A percentile compares a stretch with the other conserved stretches of the same genome.
Conservation (phyloP, 1,139 yeast genomes). For the Magnusiomyces suaveolens region DNA sequence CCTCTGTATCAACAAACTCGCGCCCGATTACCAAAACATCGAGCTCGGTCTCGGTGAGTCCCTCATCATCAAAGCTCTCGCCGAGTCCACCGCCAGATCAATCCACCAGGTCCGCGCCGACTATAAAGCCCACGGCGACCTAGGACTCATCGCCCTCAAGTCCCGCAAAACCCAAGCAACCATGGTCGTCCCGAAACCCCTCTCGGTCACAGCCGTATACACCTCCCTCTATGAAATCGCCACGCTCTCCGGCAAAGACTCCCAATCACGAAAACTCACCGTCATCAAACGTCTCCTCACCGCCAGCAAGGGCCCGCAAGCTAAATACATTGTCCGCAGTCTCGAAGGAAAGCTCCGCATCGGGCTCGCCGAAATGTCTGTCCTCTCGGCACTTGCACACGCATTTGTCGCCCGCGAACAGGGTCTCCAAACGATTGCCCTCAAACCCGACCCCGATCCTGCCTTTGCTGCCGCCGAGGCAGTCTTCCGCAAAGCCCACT, state of each 20-base stretch:
- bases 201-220: constrained; percentile 67
- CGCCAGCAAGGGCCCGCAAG: constrained; percentile 80
- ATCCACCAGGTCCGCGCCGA: constrained; percentile 60
- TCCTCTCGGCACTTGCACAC: constrained; percentile 71
- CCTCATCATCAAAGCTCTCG: constrained; percentile 72
- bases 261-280: constrained; percentile 67
- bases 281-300: constrained; percentile 76
- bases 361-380: constrained; percentile 90
- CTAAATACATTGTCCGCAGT: constrained; percentile 81
- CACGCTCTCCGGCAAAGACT: constrained; percentile 65
- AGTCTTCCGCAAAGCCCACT: constrained; percentile 70
- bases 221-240: constrained; percentile 70
- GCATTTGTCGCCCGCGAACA: constrained; percentile 60
- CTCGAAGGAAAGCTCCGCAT: constrained; percentile 88
- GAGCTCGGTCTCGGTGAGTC: constrained; percentile 93
- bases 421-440: constrained; percentile 18
- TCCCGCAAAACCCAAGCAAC: constrained; percentile 81
- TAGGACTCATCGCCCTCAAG: constrained; percentile 79
- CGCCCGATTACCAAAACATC: constrained; percentile 92
- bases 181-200: constrained; percentile 83
- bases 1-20: constrained; percentile 74
- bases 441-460: too few species aligned
- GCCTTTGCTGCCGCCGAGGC: constrained; percentile 55
- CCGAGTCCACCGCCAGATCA: constrained; percentile 83
- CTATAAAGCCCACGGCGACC: constrained; percentile 73